phyloP scores from a whole-genome alignment of 2,329 filamentous ascomycete species.

The Talaromyces sp. region DNA sequence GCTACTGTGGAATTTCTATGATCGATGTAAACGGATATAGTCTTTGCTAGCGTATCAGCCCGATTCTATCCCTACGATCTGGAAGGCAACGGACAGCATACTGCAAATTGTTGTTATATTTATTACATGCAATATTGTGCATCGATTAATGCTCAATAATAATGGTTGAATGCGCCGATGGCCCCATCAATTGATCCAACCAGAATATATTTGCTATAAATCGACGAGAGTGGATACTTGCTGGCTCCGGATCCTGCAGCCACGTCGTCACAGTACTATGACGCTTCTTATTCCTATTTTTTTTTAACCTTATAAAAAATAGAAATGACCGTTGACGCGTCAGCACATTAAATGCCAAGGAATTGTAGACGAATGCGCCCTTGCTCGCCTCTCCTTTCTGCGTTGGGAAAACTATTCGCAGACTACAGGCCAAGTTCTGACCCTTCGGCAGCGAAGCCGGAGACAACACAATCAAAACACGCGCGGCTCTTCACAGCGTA shows the following conservation, averaged over 20 bases:
- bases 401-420: neutral
- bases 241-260: neutral
- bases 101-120: neutral
- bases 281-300: neutral
- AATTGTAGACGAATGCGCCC: neutral
- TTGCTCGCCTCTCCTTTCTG: neutral
- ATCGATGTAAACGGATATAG: neutral
- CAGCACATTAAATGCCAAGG: neutral
- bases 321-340: neutral
- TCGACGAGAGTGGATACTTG: neutral
- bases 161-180: no score
- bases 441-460: neutral
- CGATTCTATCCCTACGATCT: neutral
- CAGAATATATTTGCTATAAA: neutral
- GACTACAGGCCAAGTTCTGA: neutral
- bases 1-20: neutral
- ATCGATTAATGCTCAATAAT: no score
- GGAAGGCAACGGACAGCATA: neutral
- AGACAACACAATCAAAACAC: neutral
- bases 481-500: neutral
- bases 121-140: neutral
- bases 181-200: no score
- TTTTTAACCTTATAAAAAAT: no score
- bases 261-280: neutral
- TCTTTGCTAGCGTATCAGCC: neutral